Evolutionary conservation across 371 early-diverging fungal species (phyloP).

Genomic region (Mortierella sp.): DNA sequence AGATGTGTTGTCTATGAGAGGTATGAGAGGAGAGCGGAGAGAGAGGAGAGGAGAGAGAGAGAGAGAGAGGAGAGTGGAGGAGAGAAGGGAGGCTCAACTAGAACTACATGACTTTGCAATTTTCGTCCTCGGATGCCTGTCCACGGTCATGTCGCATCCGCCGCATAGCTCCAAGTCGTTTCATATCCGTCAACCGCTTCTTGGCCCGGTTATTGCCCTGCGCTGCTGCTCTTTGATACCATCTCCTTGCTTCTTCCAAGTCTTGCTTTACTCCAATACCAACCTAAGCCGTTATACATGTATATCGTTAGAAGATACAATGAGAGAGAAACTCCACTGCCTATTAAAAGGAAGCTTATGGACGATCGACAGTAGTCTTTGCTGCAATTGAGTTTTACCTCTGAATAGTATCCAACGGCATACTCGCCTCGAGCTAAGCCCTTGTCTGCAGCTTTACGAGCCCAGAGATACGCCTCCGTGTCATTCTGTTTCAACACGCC

Average conservation of each 20-base stretch:
- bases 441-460: slow-evolving; percentile 86
- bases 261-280: slow-evolving; percentile 81
- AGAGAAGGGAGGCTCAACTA: not conserved
- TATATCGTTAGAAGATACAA: too few species aligned
- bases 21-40: too few species aligned
- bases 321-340: not conserved
- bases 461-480: slow-evolving; percentile 90
- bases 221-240: slow-evolving; percentile 79
- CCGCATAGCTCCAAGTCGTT: slow-evolving; percentile 63
- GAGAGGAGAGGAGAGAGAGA: not conserved
- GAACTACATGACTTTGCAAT: slow-evolving; percentile 45
- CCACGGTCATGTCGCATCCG: slow-evolving; percentile 49
- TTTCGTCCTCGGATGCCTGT: slow-evolving; percentile 39
- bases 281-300: too few species aligned
- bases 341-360: too few species aligned
- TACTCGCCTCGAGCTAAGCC: slow-evolving; percentile 89
- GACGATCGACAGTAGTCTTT: too few species aligned
- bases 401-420: slow-evolving; percentile 88
- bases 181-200: slow-evolving; percentile 72
- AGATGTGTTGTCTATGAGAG: too few species aligned
- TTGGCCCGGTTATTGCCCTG: slow-evolving; percentile 86
- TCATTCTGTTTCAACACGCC: slow-evolving; percentile 83
- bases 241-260: slow-evolving; percentile 70
- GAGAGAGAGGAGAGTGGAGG: not conserved
- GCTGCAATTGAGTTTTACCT: slow-evolving; percentile 44